Base-by-base conservation (phyloP, 2,329 filamentous ascomycete species). In the Fusarium continuum region DNA sequence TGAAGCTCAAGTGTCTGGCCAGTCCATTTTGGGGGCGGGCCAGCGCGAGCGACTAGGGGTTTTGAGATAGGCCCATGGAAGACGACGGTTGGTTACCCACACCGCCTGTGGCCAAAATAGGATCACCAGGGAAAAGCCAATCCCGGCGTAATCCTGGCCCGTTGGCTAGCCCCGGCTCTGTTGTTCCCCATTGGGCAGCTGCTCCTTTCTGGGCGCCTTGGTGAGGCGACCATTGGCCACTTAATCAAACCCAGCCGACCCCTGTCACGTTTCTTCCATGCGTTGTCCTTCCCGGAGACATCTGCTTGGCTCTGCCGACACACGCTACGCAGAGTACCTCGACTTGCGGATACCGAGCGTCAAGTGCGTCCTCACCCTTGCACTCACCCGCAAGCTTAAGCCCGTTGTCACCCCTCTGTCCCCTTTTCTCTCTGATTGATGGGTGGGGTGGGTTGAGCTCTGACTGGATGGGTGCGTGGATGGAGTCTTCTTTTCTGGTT, bases 261-360 rank as follows among this genome's bases (percentile, higher is more conserved):
- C 80, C 75, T 80, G 78, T 81, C 80, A 79, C 78, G 75, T 80
- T 80, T 80, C 76, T 79, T 75, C 78, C 79, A 82, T 83, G 79
- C 79, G 75, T 78, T 79, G 80, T 74, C 76, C 76, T 77, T 65
- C 71, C 70, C 65, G 63, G 70, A 61, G 58, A 62, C 58, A 62
- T 55, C 67, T 69, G 71, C 59, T 54, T 66, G 64, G 51, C 36
- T n/a, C 39, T 44, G 44, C 40, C 41, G 61, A 47, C 43, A 55
- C 45, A 61, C 57, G 43, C 58, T 61, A 56, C 38, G 56, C 56
- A 56, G 17, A 61, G 50, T 56, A 56, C 39, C 44, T 61, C 34
- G 50, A 61, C 58, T 57, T 57, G 29, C 43, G 52, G 58, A 51
- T 62, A 63, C 52, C 40, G 52, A 45, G 54, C 34, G 32, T 29